phyloP scores from a whole-genome alignment of 495 filamentous ascomycete species.

The Amniculicola lignicola region DNA sequence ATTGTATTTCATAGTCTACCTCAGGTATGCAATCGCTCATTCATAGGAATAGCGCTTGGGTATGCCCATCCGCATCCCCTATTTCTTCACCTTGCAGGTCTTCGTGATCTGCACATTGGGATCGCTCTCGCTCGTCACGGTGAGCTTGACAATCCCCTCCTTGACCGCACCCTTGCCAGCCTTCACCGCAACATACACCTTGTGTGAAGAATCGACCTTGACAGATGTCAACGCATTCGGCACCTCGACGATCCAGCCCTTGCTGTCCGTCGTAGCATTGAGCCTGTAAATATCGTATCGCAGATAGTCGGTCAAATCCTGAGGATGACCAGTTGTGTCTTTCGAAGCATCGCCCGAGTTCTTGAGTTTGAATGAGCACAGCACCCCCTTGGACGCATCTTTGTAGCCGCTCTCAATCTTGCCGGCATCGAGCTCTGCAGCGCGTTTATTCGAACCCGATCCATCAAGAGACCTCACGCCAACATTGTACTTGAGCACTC shows the following conservation, averaged over 20 bases:
- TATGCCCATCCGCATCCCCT: neutral
- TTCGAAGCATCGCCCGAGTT: constrained; percentile 37
- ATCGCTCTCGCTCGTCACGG: constrained; percentile 44
- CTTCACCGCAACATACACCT: constrained; percentile 40
- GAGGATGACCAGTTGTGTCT: constrained; percentile 31
- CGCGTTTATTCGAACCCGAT: constrained; percentile 34
- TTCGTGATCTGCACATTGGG: constrained; percentile 15
- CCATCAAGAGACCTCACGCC: constrained; percentile 41
- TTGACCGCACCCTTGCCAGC: constrained; percentile 28
- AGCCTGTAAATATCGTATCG: constrained; percentile 28
- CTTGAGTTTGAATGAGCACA: constrained; percentile 39
- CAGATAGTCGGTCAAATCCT: constrained; percentile 31
- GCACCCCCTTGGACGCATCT: constrained; percentile 29
- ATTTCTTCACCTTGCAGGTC: constrained; percentile 4
- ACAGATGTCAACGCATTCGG: constrained; percentile 40
- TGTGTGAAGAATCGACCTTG: constrained; percentile 32
- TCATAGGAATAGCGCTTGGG: too few species aligned
- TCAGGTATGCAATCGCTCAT: too few species aligned
- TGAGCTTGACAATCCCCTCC: constrained; percentile 38
- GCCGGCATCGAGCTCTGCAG: constrained; percentile 36
- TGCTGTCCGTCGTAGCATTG: constrained; percentile 33
- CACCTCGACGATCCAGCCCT: constrained; percentile 43
- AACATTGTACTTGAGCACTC: constrained; percentile 43
- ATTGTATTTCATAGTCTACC: too few species aligned
- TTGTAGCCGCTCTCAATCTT: constrained; percentile 14